Evolutionary conservation across 495 filamentous ascomycete genomes (phyloP).

Genomic region (Haplographium delicatum): DNA sequence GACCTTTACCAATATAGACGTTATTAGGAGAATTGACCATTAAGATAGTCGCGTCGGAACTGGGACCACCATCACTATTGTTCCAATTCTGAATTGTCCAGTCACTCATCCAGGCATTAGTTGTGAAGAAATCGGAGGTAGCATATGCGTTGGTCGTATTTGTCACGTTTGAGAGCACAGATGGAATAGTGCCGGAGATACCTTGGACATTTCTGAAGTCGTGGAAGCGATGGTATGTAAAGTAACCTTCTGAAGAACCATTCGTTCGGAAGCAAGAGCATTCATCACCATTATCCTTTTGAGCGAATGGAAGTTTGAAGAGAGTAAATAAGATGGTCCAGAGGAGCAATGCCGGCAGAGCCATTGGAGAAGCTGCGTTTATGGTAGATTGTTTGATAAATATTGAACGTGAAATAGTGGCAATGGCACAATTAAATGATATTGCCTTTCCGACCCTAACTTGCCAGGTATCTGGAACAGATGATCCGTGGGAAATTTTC

Average conservation of each 20-base stretch:
- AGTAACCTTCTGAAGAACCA: conserved; percentile 45
- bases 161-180: conserved; percentile 24
- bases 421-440: too few relatives aligned
- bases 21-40: conserved; percentile 63
- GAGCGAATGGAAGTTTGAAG: conserved; percentile 12
- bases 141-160: conserved; percentile 28
- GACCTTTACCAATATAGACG: conserved; percentile 51
- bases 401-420: too few relatives aligned
- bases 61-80: conserved; percentile 25
- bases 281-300: conserved; percentile 24
- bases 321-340: conserved; percentile 6
- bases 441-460: too few relatives aligned
- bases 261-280: conserved; percentile 48
- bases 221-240: conserved; percentile 59
- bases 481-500: too few relatives aligned
- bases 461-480: too few relatives aligned
- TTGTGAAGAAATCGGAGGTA: conserved; percentile 38
- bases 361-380: conserved; percentile 10
- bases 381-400: background rate
- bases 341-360: conserved; percentile 7
- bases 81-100: conserved; percentile 60
- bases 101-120: conserved; percentile 37
- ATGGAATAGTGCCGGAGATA: conserved; percentile 25
- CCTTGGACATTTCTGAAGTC: conserved; percentile 53
- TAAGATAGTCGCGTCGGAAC: conserved; percentile 33